A percentile compares a stretch with the other conserved stretches of the same genome.
Conservation (phyloP, 176 grass and related monocot genomes). For the Aegilops tauschii region DNA sequence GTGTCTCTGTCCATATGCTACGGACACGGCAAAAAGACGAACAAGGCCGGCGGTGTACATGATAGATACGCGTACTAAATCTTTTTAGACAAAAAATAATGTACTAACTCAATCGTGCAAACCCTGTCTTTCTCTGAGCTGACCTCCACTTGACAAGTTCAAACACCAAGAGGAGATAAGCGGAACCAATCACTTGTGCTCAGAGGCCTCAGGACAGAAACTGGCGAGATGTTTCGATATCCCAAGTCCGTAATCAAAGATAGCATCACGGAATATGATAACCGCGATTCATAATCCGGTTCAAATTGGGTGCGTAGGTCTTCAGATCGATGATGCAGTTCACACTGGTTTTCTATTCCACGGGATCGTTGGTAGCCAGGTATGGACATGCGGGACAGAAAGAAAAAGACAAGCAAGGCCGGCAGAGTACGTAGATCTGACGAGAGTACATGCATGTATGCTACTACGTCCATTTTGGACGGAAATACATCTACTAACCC, state of each 20-base stretch:
- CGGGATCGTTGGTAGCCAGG: not conserved
- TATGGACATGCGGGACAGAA: not conserved
- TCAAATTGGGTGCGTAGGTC: not conserved
- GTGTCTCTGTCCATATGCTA: not conserved
- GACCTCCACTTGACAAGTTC: not conserved
- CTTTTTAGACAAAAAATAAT: not conserved
- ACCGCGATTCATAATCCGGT: too few species aligned
- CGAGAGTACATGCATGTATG: not conserved
- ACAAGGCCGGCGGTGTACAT: not conserved
- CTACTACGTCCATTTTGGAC: too few species aligned
- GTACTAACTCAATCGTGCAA: not conserved
- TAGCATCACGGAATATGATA: too few species aligned
- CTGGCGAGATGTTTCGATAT: too few species aligned
- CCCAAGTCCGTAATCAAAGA: too few species aligned
- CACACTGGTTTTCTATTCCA: not conserved
- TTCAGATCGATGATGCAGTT: not conserved
- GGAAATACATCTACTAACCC: not conserved
- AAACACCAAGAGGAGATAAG: not conserved
- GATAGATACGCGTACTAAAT: not conserved
- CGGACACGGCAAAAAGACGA: not conserved
- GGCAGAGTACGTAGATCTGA: not conserved
- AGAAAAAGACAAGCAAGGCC: not conserved
- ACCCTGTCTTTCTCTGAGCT: not conserved
- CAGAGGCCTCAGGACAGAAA: not conserved
- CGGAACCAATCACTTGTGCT: not conserved